phyloP scores from a whole-genome alignment of 2,329 filamentous ascomycete species.

The Fusarium brevicatenulatum region DNA sequence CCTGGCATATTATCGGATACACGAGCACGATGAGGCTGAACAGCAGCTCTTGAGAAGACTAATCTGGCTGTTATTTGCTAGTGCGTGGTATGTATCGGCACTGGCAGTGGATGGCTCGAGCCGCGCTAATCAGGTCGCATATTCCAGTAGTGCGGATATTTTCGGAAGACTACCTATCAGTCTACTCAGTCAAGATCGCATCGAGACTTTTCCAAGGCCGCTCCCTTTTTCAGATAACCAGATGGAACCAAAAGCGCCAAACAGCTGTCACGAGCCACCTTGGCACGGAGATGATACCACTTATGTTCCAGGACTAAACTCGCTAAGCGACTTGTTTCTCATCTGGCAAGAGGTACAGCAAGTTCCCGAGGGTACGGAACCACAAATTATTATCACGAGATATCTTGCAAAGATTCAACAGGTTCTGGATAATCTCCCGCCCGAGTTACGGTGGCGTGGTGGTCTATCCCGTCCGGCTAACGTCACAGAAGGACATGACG shows the following conservation, averaged over 20 bases:
- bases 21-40: slow-evolving; percentile 36
- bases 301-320: slow-evolving; percentile 50
- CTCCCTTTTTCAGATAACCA: slow-evolving; percentile 45
- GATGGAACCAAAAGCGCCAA: slow-evolving; percentile 36
- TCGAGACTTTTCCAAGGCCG: slow-evolving; percentile 38
- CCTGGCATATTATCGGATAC: slow-evolving; percentile 43
- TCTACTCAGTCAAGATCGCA: slow-evolving; percentile 40
- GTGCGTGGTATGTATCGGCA: slow-evolving; percentile 36
- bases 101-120: neutral
- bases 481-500: slow-evolving; percentile 50
- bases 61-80: slow-evolving; percentile 50
- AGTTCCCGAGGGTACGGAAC: slow-evolving; percentile 1
- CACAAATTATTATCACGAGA: slow-evolving; percentile 10
- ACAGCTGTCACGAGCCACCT: neutral
- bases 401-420: slow-evolving; percentile 41
- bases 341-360: slow-evolving; percentile 48
- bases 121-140: neutral
- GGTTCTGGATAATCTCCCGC: slow-evolving; percentile 47
- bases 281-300: slow-evolving; percentile 49
- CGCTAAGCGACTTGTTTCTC: slow-evolving; percentile 48
- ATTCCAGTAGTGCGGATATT: slow-evolving; percentile 43
- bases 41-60: slow-evolving; percentile 49
- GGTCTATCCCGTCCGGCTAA: slow-evolving; percentile 46
- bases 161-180: slow-evolving; percentile 43
- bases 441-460: slow-evolving; percentile 50